Evolutionary conservation across 2,329 filamentous ascomycete genomes (phyloP).

Genomic region (Boeremia lycopersici): DNA sequence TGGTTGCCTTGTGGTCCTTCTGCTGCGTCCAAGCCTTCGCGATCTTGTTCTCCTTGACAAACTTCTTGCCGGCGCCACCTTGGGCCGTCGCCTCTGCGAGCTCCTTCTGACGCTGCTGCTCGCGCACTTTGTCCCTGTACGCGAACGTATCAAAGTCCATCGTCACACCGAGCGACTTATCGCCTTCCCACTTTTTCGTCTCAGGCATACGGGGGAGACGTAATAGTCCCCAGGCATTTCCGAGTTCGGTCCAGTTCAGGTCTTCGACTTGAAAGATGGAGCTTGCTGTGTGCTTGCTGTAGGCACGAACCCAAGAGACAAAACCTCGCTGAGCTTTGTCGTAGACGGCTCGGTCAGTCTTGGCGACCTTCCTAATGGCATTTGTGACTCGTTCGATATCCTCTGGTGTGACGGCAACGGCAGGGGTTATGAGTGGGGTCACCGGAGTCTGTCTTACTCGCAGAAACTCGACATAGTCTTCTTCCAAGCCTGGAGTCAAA

Average conservation of each 20-base stretch:
- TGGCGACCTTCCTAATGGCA: constrained; percentile 66
- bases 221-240: constrained; percentile 82
- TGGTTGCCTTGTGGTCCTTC: constrained; percentile 40
- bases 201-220: constrained; percentile 95
- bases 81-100: constrained; percentile 36
- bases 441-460: constrained; percentile 88
- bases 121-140: constrained; percentile 54
- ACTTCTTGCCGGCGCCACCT: constrained; percentile 24
- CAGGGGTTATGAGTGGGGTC: constrained; percentile 63
- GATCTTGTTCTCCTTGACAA: constrained; percentile 34
- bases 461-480: constrained; percentile 88
- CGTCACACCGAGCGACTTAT: constrained; percentile 49
- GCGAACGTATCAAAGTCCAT: constrained; percentile 50
- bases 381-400: constrained; percentile 65
- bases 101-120: constrained; percentile 50
- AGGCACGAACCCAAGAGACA: constrained; percentile 90
- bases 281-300: constrained; percentile 86
- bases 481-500: constrained; percentile 80
- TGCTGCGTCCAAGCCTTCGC: constrained; percentile 46
- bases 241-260: constrained; percentile 84
- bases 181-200: constrained; percentile 55
- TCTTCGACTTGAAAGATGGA: constrained; percentile 87
- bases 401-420: constrained; percentile 62
- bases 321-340: constrained; percentile 92
- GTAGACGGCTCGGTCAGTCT: constrained; percentile 70